These are phyloP conservation scores for Rhododendron henanense DNA, from an alignment of 148 eudicot species.

Conservation along the genomic window DNA sequence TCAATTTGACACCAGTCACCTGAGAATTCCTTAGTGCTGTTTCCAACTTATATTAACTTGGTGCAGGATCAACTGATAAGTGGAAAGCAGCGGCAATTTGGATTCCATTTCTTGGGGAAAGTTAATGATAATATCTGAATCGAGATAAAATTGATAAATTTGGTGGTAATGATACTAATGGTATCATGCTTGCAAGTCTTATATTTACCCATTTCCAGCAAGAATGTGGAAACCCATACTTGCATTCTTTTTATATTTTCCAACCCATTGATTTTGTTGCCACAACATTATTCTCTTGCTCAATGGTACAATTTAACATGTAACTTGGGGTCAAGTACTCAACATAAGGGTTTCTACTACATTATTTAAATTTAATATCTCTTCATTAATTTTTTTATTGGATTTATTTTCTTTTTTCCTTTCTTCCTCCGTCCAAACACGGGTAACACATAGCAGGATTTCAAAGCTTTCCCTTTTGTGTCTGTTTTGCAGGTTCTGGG, in stretches of 20 bases:
- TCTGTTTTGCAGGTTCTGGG: conserved; percentile 69
- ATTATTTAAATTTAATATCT: not conserved
- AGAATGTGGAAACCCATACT: not conserved
- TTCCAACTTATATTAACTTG: not conserved
- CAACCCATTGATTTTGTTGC: not conserved
- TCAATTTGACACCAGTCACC: not conserved
- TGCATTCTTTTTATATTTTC: not conserved
- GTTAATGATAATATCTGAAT: not conserved
- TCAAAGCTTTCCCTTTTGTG: not conserved
- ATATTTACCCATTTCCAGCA: too few species aligned
- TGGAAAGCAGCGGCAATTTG: not conserved
- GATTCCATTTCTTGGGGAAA: not conserved
- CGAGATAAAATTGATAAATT: not conserved
- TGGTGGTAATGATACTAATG: not conserved
- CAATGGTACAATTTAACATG: not conserved
- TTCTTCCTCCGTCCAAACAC: not conserved
- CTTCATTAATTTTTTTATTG: not conserved
- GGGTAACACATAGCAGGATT: not conserved
- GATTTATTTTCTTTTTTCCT: not conserved
- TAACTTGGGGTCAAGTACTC: not conserved
- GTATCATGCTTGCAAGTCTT: not conserved
- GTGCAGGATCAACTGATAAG: not conserved
- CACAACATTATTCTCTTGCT: not conserved
- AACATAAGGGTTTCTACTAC: not conserved
- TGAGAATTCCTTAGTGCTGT: not conserved